Evolutionary conservation across 2,329 filamentous ascomycete genomes (phyloP), one percentile per base, ranked within the genome.

Genomic region (Epichloe typhina): DNA sequence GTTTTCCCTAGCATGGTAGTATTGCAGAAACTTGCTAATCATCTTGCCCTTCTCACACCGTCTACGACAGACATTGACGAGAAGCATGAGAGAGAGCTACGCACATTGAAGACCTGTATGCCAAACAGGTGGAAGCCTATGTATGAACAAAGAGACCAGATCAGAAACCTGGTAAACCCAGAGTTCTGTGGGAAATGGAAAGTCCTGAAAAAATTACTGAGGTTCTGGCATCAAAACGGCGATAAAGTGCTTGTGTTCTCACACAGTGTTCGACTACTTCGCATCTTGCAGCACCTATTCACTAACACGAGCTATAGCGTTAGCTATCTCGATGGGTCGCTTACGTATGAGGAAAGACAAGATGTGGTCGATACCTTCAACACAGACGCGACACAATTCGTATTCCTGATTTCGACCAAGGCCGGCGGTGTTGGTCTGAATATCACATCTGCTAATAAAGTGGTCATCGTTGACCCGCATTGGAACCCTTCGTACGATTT

Each of bases 181-280:
- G 86, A 94, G 52, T 96, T 90, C 57, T 98, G 93, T 61, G 93
- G 93, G 3, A 98, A 98, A 67, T 98, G 93, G 93, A 89, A 88
- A 62, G 81, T 98, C 1, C 66, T 98, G 33, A 87, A 83, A 64
- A 90, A 88, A 59, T 72, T 98, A 4, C 76, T 98, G 6, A 83
- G 82, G 50, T 91, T 93, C 65, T 98, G 93, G 93, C 80, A 95
- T 62, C 74, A 78, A 13, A 89, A 86, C 60, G 88, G 88, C 13
- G 89, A 96, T 68, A 98, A 97, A 66, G 93, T 96, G 0, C 76
- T 98, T 0, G 84, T 98, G 2, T 98, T 98, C 65, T 95, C 88
- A 0, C 90, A 97, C 61, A 94, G 86, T 53, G 89, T 97, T 4
- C 80, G 86, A 2, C 72, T 98, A 3, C 70, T 98, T 23, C 83